phyloP scores from a whole-genome alignment of 257 asterid genomes.

The Coffea eugenioides region DNA sequence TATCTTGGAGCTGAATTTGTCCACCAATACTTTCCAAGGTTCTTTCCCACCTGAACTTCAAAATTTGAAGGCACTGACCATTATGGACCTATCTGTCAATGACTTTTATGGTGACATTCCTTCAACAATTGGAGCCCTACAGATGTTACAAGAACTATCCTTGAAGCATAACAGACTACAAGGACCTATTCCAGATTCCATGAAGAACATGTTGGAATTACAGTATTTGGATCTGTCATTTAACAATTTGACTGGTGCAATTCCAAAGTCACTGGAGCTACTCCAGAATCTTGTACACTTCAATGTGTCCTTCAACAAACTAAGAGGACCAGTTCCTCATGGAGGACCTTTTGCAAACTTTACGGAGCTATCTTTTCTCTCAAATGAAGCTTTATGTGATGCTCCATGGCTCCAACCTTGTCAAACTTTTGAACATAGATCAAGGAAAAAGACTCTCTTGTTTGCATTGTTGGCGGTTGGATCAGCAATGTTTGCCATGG shows the following conservation, averaged over 20 bases:
- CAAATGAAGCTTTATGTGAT: background rate
- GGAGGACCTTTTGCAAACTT: background rate
- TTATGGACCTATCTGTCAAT: background rate
- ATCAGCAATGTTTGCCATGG: background rate
- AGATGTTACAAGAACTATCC: background rate
- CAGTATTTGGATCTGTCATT: background rate
- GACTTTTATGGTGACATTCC: background rate
- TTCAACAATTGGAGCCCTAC: background rate
- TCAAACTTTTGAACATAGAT: background rate
- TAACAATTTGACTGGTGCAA: background rate
- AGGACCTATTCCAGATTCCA: constrained; percentile 6
- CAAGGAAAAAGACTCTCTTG: background rate
- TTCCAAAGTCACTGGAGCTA: background rate
- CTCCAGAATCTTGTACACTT: background rate
- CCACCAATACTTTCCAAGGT: constrained; percentile 1
- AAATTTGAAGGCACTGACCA: background rate
- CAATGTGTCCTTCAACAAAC: background rate
- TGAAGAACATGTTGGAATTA: background rate
- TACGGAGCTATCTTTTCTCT: background rate
- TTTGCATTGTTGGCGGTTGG: background rate
- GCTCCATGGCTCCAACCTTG: background rate
- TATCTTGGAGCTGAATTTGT: background rate
- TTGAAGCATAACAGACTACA: background rate
- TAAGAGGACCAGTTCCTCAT: background rate
- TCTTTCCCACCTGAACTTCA: background rate